These are phyloP conservation scores for Colletotrichum tamarilloi DNA, from an alignment of 2,329 filamentous ascomycete species.

Conservation along the genomic window DNA sequence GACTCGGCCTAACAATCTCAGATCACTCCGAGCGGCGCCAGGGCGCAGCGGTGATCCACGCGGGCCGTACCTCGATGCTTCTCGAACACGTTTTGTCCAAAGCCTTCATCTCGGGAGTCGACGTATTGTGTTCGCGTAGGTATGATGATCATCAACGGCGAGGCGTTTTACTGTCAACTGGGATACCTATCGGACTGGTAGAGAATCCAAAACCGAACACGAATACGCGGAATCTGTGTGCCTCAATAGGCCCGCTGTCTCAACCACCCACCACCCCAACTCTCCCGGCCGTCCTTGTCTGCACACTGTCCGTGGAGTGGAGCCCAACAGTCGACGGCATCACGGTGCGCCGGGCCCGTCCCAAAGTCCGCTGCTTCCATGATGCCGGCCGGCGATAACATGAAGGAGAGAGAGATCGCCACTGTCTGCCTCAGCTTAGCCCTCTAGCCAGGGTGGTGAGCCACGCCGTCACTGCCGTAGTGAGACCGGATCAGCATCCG, in stretches of 20 bases:
- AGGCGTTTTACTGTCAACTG: not conserved
- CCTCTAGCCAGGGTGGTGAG: not conserved
- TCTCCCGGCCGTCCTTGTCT: slow-evolving; percentile 17
- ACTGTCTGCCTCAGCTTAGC: not conserved
- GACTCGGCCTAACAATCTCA: no score
- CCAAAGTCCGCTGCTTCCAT: slow-evolving; percentile 18
- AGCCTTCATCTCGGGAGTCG: not conserved
- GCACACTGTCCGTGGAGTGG: slow-evolving; percentile 2
- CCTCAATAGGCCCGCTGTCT: not conserved
- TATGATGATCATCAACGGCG: not conserved
- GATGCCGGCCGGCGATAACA: slow-evolving; percentile 26
- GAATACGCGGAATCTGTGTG: slow-evolving; percentile 10
- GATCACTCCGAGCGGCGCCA: not conserved
- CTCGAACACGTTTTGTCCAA: not conserved
- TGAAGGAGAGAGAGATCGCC: slow-evolving; percentile 3
- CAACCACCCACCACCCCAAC: not conserved
- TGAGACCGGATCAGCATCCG: not conserved
- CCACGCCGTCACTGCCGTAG: not conserved
- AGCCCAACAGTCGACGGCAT: not conserved
- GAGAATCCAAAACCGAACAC: slow-evolving; percentile 11
- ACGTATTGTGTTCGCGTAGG: not conserved
- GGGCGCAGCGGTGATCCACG: not conserved
- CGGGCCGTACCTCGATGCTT: slow-evolving; percentile 7
- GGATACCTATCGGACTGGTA: not conserved
- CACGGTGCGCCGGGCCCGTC: slow-evolving; percentile 17